Evolutionary conservation across 2,329 filamentous ascomycete species (phyloP), one percentile per base, ranked within the genome.

Genomic region (Chaetomiaceae sp.): DNA sequence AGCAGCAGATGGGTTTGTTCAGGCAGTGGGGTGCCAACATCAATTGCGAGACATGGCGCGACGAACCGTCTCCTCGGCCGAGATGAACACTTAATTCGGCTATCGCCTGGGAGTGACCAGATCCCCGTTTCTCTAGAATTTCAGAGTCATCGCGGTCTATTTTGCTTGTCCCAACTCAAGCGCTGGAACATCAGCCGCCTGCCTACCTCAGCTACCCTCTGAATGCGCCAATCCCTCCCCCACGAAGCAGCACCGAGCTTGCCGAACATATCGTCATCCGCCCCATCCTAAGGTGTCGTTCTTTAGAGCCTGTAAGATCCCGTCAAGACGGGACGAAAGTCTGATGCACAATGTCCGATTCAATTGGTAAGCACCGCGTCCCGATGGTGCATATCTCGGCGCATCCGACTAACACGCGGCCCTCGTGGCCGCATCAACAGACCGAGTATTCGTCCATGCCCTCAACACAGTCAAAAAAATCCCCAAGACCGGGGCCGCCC

Each of bases 391-490:
- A 46, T 13, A 14, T 25, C 21, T 21, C 30, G 10, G 7, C 43
- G 18, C 32, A 36, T 37, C 21, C 23, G 25, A 27, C 52, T 40
- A 4, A 48, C 51, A 13, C 16, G 4, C n/a, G 3, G 5, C 42
- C 21, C 21, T 20, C 4, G 11, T 42, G 32, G 38, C 36, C 47
- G 21, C 38, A 38, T 25, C 23, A 45, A 52, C 64, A 97, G 94
- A 99, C 75, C 87, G 94, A 73, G 94, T 99, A 67, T 99, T 99
- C 72, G 92, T 95, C 70, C 92, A 99, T 82, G 94, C 94, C 61
- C 87, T 99, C 71, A 96, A 96, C 74, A 97, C 94, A 21, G 92
- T 99, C 65, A 96, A 96, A 73, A 95, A 95, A 73, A 95, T 99
- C 63, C 89, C 89, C 63, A 92, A 94, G 67, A 96, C 91, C 16